Conservation (phyloP, 768 basidiomycete species). For the Tricholoma saponaceum region DNA sequence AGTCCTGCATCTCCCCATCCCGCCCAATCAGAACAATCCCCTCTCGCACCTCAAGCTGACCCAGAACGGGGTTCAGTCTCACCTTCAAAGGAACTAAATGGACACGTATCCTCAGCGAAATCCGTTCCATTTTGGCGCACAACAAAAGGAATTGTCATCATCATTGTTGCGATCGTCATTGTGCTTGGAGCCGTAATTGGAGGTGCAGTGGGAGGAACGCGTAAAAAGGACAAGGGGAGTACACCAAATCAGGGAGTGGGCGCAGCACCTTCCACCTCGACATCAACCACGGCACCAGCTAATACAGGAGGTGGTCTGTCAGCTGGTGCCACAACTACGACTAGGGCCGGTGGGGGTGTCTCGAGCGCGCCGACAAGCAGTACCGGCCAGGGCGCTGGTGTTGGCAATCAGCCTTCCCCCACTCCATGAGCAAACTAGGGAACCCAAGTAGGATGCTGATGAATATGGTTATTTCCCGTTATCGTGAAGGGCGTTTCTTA, state of each 20-base stretch:
- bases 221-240: slow-evolving; percentile 1
- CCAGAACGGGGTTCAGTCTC: slow-evolving; percentile 16
- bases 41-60: slow-evolving; percentile 14
- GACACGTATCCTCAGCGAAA: slow-evolving; percentile 2
- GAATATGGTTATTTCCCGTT: neutral
- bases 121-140: slow-evolving; percentile 47
- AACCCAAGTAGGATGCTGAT: neutral
- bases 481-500: neutral
- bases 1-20: slow-evolving; percentile 11
- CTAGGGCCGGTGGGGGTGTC: neutral
- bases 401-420: too few relatives aligned
- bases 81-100: slow-evolving; percentile 16
- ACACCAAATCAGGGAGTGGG: neutral
- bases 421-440: neutral
- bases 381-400: neutral
- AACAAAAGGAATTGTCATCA: slow-evolving; percentile 36
- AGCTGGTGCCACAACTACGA: neutral
- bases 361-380: neutral
- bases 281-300: too few relatives aligned
- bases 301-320: neutral
- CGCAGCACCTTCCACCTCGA: too few relatives aligned
- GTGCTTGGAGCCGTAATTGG: slow-evolving; percentile 51
- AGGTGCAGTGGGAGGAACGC: slow-evolving; percentile 53
- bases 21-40: neutral
- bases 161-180: slow-evolving; percentile 33